Percentiles rank a stretch among this genome's conserved stretches.
Conservation (phyloP, 495 filamentous ascomycete species). For the Penicillium simplicissimum region DNA sequence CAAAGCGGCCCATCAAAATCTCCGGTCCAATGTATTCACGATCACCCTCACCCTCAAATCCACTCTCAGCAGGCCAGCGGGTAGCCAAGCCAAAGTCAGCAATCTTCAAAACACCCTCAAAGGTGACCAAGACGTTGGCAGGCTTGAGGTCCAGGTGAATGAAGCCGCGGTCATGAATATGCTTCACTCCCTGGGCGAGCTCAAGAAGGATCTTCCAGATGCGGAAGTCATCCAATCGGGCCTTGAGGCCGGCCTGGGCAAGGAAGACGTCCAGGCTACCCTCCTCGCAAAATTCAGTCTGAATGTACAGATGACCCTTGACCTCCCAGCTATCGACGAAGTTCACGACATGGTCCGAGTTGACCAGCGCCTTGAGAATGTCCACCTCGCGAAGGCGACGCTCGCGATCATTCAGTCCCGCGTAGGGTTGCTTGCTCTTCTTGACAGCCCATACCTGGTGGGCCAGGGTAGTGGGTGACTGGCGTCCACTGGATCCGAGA, state of each 20-base stretch:
- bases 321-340: slow-evolving; percentile 85
- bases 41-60: slow-evolving; percentile 89
- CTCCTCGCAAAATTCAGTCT: slow-evolving; percentile 94
- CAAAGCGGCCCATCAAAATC: slow-evolving; percentile 76
- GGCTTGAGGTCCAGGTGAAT: slow-evolving; percentile 96
- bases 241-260: slow-evolving; percentile 71
- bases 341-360: slow-evolving; percentile 78
- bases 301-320: slow-evolving; percentile 82
- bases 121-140: slow-evolving; percentile 88
- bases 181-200: slow-evolving; percentile 73
- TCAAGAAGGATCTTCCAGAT: slow-evolving; percentile 98
- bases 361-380: slow-evolving; percentile 67
- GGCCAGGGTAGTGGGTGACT: slow-evolving; percentile 44
- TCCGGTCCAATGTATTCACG: slow-evolving; percentile 95
- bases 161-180: slow-evolving; percentile 83
- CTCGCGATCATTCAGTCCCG: slow-evolving; percentile 71
- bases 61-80: slow-evolving; percentile 69
- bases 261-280: slow-evolving; percentile 87
- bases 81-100: slow-evolving; percentile 93
- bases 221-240: slow-evolving; percentile 90
- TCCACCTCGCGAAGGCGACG: slow-evolving; percentile 78
- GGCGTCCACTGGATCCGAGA: slow-evolving; percentile 33
- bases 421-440: slow-evolving; percentile 78
- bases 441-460: slow-evolving; percentile 85
- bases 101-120: slow-evolving; percentile 90